Conservation (phyloP, 139 green algal species). For the Chlamydomonas asymmetrica region DNA sequence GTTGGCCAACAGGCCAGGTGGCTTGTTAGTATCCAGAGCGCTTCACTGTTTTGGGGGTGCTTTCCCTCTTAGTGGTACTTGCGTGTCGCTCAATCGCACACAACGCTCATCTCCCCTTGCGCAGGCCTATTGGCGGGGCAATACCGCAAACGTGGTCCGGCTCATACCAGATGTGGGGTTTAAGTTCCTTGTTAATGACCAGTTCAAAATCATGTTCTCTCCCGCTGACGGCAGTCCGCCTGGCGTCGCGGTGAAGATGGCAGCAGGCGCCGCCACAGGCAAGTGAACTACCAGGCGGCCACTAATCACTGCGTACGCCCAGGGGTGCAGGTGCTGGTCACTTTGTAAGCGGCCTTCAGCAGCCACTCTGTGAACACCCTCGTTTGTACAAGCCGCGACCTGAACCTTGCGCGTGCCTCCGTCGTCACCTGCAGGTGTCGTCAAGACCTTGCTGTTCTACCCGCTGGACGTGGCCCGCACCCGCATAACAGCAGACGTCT, state of each 20-base stretch:
- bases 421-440: slow-evolving; percentile 19
- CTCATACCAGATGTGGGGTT: slow-evolving; percentile 60
- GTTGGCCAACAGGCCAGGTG: no score
- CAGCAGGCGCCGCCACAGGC: slow-evolving; percentile 54
- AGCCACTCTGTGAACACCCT: no score
- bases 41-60: no score
- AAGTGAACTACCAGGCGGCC: background rate
- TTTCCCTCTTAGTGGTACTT: background rate
- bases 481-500: slow-evolving; percentile 56
- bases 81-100: background rate
- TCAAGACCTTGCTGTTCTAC: slow-evolving; percentile 59
- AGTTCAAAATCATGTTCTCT: slow-evolving; percentile 61
- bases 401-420: no score
- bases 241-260: slow-evolving; percentile 54
- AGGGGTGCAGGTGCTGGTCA: background rate
- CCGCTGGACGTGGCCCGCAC: slow-evolving; percentile 63
- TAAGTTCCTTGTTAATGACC: slow-evolving; percentile 59
- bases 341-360: no score
- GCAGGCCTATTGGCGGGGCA: slow-evolving; percentile 59
- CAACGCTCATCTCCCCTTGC: background rate
- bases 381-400: no score
- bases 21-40: no score
- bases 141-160: slow-evolving; percentile 64
- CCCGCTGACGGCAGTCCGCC: slow-evolving; percentile 48
- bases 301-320: no score